Evolutionary conservation across 2,329 filamentous ascomycete species (phyloP).

Genomic region (Coniosporium tulheliwenetii): DNA sequence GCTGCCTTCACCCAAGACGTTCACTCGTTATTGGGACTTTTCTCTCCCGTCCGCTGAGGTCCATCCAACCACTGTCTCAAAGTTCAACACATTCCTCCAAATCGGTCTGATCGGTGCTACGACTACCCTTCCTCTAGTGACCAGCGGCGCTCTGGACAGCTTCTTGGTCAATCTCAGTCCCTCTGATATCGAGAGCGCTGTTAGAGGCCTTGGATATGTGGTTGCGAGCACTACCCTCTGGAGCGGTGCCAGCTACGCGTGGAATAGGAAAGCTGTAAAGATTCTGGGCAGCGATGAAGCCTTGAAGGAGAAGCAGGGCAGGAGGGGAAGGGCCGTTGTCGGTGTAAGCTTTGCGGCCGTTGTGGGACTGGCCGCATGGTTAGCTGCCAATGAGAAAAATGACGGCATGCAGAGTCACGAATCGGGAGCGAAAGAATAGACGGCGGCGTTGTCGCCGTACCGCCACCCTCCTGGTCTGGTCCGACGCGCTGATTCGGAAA

Average conservation of each 20-base stretch:
- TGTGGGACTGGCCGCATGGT: constrained; percentile 17
- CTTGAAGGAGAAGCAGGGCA: constrained; percentile 31
- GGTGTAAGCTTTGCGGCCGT: constrained; percentile 29
- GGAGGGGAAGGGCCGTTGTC: constrained; percentile 30
- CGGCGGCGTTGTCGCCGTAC: no score
- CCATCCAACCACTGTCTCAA: constrained; percentile 67
- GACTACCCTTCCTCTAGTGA: constrained; percentile 61
- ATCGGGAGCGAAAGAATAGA: no score
- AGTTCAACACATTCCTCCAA: constrained; percentile 86
- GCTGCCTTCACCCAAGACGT: constrained; percentile 82
- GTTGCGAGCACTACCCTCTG: constrained; percentile 83
- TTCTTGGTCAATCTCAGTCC: constrained; percentile 7
- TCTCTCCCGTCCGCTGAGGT: constrained; percentile 78
- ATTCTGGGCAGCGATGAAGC: constrained; percentile 45
- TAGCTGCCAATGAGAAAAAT: no score
- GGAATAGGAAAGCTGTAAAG: constrained; percentile 79
- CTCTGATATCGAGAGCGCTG: constrained; percentile 17
- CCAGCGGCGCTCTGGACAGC: constrained; percentile 8
- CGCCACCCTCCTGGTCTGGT: no score
- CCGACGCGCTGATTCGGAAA: no score
- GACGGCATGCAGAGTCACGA: no score
- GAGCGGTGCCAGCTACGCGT: constrained; percentile 87
- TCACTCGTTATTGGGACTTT: constrained; percentile 92
- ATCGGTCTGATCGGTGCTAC: constrained; percentile 73
- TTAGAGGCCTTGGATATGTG: constrained; percentile 45